phyloP scores from a whole-genome alignment of 2,329 filamentous ascomycete species.

The Beauveria asiatica region DNA sequence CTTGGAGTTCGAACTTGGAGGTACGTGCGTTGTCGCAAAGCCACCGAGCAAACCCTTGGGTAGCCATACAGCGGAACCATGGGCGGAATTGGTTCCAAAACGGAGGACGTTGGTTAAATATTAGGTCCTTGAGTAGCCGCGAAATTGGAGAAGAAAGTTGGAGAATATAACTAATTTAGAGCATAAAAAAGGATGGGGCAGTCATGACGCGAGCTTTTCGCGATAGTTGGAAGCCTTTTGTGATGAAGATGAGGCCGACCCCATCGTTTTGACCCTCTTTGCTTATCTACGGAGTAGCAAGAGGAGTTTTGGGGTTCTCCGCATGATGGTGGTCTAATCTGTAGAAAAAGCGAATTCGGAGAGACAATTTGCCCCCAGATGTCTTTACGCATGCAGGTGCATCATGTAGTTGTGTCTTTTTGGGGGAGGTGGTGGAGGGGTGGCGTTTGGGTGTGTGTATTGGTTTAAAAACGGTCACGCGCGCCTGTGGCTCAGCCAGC shows the following conservation, averaged over 20 bases:
- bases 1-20: background rate
- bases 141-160: constrained; percentile 5
- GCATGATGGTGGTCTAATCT: too few relatives aligned
- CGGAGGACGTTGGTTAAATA: too few relatives aligned
- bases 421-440: background rate
- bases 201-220: background rate
- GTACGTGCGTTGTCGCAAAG: background rate
- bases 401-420: too few relatives aligned
- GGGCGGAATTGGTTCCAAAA: constrained; percentile 4
- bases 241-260: background rate
- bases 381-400: too few relatives aligned
- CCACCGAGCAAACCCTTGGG: background rate
- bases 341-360: background rate
- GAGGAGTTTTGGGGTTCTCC: background rate
- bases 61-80: background rate
- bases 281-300: background rate
- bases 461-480: constrained; percentile 7
- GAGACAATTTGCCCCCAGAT: background rate
- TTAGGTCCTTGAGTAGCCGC: constrained; percentile 1
- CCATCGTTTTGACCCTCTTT: background rate
- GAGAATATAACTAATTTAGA: background rate
- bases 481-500: background rate
- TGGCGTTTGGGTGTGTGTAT: background rate
- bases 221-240: too few relatives aligned
- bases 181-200: background rate